Evolutionary conservation across 2,329 filamentous ascomycete genomes (phyloP).

Genomic region (Hymenoscyphus albidus): DNA sequence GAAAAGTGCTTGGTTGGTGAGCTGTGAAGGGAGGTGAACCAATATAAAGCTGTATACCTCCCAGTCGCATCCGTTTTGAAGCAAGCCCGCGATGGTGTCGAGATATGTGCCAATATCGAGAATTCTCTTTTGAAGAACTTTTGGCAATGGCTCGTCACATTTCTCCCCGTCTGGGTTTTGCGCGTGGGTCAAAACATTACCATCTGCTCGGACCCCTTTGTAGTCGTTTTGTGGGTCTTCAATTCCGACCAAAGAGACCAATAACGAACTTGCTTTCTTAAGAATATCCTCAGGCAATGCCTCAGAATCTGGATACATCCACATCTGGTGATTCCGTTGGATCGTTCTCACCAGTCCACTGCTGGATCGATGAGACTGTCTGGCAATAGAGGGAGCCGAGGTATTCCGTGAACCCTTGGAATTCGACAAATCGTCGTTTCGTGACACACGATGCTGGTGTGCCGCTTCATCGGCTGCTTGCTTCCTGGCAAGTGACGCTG

Average conservation of each 20-base stretch:
- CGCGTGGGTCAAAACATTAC: not conserved
- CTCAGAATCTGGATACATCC: conserved; percentile 55
- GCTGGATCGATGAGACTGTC: conserved; percentile 35
- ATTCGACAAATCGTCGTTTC: conserved; percentile 36
- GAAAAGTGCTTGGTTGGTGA: conserved; percentile 88
- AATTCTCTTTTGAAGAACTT: conserved; percentile 9
- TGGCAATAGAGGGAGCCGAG: conserved; percentile 32
- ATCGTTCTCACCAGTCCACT: conserved; percentile 30
- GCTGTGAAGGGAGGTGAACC: conserved; percentile 78
- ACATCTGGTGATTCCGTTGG: conserved; percentile 49
- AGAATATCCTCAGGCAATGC: conserved; percentile 47
- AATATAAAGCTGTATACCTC: conserved; percentile 89
- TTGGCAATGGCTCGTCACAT: not conserved
- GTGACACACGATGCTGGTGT: conserved; percentile 36
- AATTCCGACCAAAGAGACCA: conserved; percentile 27
- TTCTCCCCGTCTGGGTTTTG: not conserved
- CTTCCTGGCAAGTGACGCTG: conserved; percentile 46
- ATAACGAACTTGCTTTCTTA: conserved; percentile 33
- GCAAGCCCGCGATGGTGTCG: conserved; percentile 69
- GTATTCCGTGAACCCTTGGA: conserved; percentile 33
- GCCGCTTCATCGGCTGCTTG: conserved; percentile 40
- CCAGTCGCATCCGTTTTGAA: conserved; percentile 77
- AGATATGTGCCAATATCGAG: conserved; percentile 54
- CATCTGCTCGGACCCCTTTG: not conserved
- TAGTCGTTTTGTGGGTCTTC: conserved; percentile 6